Base-by-base conservation (phyloP, 192 early-diverging fungal species). In the Phycomyces nitens region DNA sequence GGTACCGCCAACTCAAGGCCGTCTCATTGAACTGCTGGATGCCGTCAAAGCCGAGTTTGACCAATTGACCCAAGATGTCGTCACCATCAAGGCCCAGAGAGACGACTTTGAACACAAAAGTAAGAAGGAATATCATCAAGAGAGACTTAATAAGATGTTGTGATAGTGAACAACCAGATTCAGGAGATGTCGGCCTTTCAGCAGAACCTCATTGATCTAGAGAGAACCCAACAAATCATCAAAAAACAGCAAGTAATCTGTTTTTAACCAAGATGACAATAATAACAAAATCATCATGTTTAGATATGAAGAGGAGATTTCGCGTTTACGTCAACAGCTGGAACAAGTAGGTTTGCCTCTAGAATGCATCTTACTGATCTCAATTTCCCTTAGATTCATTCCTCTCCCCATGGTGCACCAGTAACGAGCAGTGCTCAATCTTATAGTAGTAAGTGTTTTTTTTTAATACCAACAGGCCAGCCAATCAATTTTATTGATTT, bases 31-130 rank as follows among this genome's bases (percentile, higher is more conserved):
- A 71, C 78, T 93, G 43, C 73, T 95, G 24, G 95, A 97, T 54
- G 82, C 90, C 22, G 71, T 95, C 56, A 87, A 87, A 44, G 67
- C 60, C 42, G 95, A 97, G 76, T 92, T 88, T 60, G 93, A 95
- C 50, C 79, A 74, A 65, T 66, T 93, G 40, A 78, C 81, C 43
- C 85, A 93, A 71, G 95, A 95, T 58, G 81, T 85, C 8, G 77
- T 84, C 21, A 76, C 81, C 20, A 83, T 71, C 76, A 89, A 89
- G 72, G 77, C 80, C 27, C 90, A 93, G 68, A 78, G 89, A 53
- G 93, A 95, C 67, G 95, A 97, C 58, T 84, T 86, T 69, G 95
- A 95, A 76, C 85, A 91, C 62, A 89, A 92, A 76, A 78, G 93
- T 93, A 88, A 72, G 83, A 73, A 38, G 20, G 0, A n/a, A n/a